Evolutionary conservation across 2,329 filamentous ascomycete species (phyloP), one percentile per base, ranked within the genome.

Genomic region (Fusarium piperis): DNA sequence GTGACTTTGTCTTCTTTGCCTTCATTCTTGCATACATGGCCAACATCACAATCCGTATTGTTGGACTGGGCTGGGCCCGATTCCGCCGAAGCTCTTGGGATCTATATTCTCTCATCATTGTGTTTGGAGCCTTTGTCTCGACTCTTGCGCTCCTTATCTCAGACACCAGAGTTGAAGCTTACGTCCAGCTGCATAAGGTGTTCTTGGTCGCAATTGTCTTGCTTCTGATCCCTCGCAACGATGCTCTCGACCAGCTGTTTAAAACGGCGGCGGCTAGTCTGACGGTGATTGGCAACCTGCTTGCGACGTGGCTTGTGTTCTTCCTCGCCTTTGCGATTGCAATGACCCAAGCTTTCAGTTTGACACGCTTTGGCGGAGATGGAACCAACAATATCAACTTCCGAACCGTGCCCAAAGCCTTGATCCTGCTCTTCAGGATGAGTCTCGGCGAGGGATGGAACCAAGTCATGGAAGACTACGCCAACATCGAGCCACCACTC

Each of bases 361-460:
- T 99, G 64, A 99, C 96, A 9, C 91, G 95, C 41, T 98, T 99
- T 76, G 94, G 92, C 1, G 78, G 79, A 0, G 86, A 91, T 32
- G 94, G 94, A 78, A 89, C 84, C 59, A 90, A 89, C 77, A 95
- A 98, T 77, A 84, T 95, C 79, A 99, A 99, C 80, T 95, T 99
- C 81, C 91, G 96, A 59, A 97, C 92, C 6, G 95, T 99, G 1
- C 95, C 96, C 0, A 97, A 97, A 78, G 94, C 96, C 1, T 86
- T 99, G 32, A 96, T 99, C 66, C 85, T 99, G 28, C 89, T 99
- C 4, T 99, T 98, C 83, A 90, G 94, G 41, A 96, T 94, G 87
- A 97, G 94, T 82, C 92, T 93, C 67, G 96, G 96, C 61, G 96
- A 99, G 83, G 95, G 94, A 18, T 99, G 96, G 96, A 99, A 99